Percentiles rank a stretch among this genome's conserved stretches.
phyloP scores from a whole-genome alignment of 2,329 filamentous ascomycete species.

The Diaporthe ampelina region DNA sequence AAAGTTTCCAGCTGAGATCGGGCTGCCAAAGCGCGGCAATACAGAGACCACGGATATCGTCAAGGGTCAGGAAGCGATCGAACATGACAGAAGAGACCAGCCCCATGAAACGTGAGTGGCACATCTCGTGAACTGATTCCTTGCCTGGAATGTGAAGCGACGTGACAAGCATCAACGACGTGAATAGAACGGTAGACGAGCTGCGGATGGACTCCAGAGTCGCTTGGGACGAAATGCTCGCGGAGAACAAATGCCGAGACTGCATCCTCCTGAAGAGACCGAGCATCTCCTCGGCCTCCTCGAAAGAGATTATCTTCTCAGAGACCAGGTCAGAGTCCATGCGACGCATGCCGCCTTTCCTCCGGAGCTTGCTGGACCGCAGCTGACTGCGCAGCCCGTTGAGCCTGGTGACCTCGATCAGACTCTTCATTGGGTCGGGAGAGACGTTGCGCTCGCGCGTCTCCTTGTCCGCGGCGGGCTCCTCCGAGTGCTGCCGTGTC shows the following conservation, averaged over 20 bases:
- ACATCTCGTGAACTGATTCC: slow-evolving; percentile 7
- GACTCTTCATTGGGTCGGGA: slow-evolving; percentile 17
- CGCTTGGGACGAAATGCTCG: not conserved
- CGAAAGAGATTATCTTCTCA: slow-evolving; percentile 6
- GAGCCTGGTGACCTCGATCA: slow-evolving; percentile 19
- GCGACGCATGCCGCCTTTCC: not conserved
- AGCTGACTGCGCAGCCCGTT: slow-evolving; percentile 13
- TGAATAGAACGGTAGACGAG: not conserved
- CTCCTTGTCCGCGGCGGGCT: slow-evolving; percentile 9
- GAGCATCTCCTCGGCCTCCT: slow-evolving; percentile 21
- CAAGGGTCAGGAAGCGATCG: not conserved
- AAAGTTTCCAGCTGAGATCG: slow-evolving; percentile 12
- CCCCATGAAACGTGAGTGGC: slow-evolving; percentile 15
- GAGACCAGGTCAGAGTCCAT: slow-evolving; percentile 18
- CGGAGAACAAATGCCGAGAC: not conserved
- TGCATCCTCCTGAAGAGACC: slow-evolving; percentile 5
- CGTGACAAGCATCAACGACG: slow-evolving; percentile 10
- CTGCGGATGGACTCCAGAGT: slow-evolving; percentile 5
- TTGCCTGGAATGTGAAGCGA: not conserved
- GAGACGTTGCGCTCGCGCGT: slow-evolving; percentile 27
- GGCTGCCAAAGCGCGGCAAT: slow-evolving; percentile 15
- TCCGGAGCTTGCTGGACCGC: slow-evolving; percentile 10
- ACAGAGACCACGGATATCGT: slow-evolving; percentile 16
- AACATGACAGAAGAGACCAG: slow-evolving; percentile 25
- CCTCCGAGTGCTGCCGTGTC: slow-evolving; percentile 23